These are phyloP conservation scores for Linanthus parryae DNA, from an alignment of 148 eudicot species.

Conservation along the genomic window DNA sequence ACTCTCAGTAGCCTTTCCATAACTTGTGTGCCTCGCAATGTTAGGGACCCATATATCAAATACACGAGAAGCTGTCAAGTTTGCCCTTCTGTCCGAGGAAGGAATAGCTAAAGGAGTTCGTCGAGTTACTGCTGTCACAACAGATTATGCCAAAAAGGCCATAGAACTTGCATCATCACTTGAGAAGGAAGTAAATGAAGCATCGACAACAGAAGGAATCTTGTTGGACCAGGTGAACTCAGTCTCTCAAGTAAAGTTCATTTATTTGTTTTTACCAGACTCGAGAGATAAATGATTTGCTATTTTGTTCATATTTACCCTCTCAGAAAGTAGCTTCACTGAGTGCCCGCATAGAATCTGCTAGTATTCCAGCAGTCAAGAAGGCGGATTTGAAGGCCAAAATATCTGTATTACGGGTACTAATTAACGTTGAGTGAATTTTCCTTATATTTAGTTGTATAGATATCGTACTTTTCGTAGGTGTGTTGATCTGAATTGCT, in stretches of 20 bases:
- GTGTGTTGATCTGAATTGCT: neutral
- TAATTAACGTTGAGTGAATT: slow-evolving; percentile 4
- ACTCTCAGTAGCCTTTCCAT: neutral
- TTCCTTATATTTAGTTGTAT: neutral
- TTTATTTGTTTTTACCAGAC: neutral
- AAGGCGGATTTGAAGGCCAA: slow-evolving; percentile 64
- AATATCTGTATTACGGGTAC: slow-evolving; percentile 65
- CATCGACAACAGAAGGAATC: slow-evolving; percentile 53
- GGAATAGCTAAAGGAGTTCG: slow-evolving; percentile 97
- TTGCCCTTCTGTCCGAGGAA: slow-evolving; percentile 91
- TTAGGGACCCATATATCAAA: slow-evolving; percentile 93
- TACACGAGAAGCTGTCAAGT: slow-evolving; percentile 85
- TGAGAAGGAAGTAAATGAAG: slow-evolving; percentile 74
- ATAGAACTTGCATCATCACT: slow-evolving; percentile 50
- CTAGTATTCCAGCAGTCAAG: slow-evolving; percentile 73
- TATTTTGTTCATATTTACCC: neutral
- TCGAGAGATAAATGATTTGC: neutral
- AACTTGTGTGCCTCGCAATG: neutral
- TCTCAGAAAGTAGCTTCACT: slow-evolving; percentile 75
- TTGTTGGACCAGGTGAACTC: slow-evolving; percentile 61
- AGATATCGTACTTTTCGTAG: slow-evolving; percentile 1
- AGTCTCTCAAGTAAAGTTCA: too few species aligned
- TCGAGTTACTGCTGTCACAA: slow-evolving; percentile 89
- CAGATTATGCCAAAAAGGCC: slow-evolving; percentile 64
- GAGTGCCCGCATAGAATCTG: slow-evolving; percentile 60